Percentiles rank a stretch among this genome's conserved stretches.
Conservation (phyloP, 75 land plant genomes). For the Cunninghamia lanceolata region DNA sequence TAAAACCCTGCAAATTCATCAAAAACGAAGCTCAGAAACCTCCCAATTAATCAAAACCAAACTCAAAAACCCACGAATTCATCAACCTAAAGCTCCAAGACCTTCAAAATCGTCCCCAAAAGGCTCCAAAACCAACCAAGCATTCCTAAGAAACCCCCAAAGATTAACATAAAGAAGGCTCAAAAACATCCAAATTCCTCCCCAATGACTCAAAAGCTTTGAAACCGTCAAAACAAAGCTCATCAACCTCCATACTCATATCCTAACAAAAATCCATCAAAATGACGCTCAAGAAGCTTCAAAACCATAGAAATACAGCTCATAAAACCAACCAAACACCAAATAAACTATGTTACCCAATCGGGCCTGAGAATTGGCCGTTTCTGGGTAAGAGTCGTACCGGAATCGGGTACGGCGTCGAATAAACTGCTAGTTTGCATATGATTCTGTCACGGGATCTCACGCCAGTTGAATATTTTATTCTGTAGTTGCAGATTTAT, state of each 20-base stretch:
- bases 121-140: not conserved
- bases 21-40: not conserved
- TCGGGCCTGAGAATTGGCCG: no score
- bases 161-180: not conserved
- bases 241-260: not conserved
- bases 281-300: not conserved
- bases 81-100: not conserved
- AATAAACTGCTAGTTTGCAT: no score
- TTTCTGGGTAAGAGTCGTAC: no score
- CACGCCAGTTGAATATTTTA: no score
- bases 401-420: no score
- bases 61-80: not conserved
- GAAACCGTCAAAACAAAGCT: no score
- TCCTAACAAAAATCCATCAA: no score
- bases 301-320: not conserved
- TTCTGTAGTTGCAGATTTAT: no score
- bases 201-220: not conserved
- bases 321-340: not conserved
- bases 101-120: not conserved
- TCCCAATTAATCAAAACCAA: not conserved
- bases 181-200: not conserved
- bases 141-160: not conserved
- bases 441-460: no score
- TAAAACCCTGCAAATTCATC: no score
- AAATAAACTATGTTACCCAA: no score